phyloP scores from a whole-genome alignment of 257 asterid species.

The Jaltomata sinuosa region DNA sequence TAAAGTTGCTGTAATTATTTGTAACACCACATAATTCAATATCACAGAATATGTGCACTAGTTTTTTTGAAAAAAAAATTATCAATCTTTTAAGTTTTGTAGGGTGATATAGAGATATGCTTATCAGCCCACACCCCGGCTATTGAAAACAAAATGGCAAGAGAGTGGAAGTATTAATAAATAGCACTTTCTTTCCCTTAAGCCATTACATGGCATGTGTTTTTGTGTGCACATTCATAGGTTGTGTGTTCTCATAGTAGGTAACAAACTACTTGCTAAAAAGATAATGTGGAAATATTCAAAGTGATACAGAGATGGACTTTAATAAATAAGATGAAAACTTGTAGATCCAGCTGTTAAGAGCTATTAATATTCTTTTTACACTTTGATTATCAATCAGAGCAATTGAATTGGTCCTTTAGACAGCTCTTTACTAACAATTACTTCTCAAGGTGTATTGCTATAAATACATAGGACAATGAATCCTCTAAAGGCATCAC shows the following conservation, averaged over 20 bases:
- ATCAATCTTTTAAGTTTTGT: background rate
- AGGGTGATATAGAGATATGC: background rate
- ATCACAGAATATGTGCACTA: background rate
- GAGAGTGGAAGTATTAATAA: background rate
- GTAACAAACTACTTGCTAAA: background rate
- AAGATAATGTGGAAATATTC: background rate
- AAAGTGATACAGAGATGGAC: background rate
- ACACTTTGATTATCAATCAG: background rate
- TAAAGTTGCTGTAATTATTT: background rate
- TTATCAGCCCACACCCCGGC: background rate
- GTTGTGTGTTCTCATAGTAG: background rate
- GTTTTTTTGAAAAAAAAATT: background rate
- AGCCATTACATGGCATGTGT: background rate
- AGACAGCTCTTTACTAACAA: conserved; percentile 2
- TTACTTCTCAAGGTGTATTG: background rate
- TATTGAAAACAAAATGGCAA: background rate
- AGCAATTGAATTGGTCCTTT: background rate
- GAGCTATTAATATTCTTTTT: background rate
- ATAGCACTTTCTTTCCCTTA: background rate
- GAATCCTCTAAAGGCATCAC: background rate
- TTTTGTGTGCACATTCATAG: background rate
- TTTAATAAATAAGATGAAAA: background rate
- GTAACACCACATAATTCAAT: background rate
- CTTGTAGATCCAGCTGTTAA: conserved; percentile 23
- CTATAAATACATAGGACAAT: conserved; percentile 4